A percentile compares a stretch with the other conserved stretches of the same genome.
Conservation (phyloP, 2,329 filamentous ascomycete species). For the Diaporthe caulivora region DNA sequence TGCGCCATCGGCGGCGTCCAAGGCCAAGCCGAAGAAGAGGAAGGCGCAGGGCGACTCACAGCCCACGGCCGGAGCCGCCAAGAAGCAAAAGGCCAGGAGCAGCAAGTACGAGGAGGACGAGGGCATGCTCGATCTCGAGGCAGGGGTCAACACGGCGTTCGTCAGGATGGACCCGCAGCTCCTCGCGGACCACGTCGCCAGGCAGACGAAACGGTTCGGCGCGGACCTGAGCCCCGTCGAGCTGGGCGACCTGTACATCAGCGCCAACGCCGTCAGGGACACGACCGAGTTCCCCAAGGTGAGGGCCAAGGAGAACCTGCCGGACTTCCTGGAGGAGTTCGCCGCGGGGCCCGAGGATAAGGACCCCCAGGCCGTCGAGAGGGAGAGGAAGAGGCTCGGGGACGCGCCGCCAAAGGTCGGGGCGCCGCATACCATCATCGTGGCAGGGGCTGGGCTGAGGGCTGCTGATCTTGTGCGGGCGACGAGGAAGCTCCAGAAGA, state of each 20-base stretch:
- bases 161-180: slow-evolving; percentile 85
- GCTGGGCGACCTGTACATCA: slow-evolving; percentile 83
- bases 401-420: slow-evolving; percentile 77
- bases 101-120: slow-evolving; percentile 65
- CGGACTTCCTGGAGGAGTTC: slow-evolving; percentile 81
- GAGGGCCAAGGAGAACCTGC: slow-evolving; percentile 78
- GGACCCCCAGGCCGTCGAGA: slow-evolving; percentile 25
- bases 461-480: slow-evolving; percentile 86
- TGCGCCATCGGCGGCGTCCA: slow-evolving; percentile 28
- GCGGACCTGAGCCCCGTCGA: slow-evolving; percentile 86
- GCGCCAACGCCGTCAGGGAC: slow-evolving; percentile 81
- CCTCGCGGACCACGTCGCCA: slow-evolving; percentile 86
- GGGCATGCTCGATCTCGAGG: slow-evolving; percentile 72
- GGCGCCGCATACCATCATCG: slow-evolving; percentile 86
- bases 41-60: slow-evolving; percentile 60
- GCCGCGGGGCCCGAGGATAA: slow-evolving; percentile 49
- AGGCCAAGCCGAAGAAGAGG: slow-evolving; percentile 64
- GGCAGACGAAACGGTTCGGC: slow-evolving; percentile 82
- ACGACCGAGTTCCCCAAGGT: slow-evolving; percentile 79
- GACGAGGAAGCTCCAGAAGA: slow-evolving; percentile 82
- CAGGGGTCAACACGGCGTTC: slow-evolving; percentile 84
- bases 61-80: slow-evolving; percentile 34
- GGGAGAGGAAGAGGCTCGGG: slow-evolving; percentile 66
- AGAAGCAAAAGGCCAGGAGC: slow-evolving; percentile 57
- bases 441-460: slow-evolving; percentile 86